Percentiles rank a stretch among this genome's conserved stretches.
These are phyloP conservation scores for Neonectria neomacrospora DNA, from an alignment of 2,329 filamentous ascomycete species.

Conservation along the genomic window DNA sequence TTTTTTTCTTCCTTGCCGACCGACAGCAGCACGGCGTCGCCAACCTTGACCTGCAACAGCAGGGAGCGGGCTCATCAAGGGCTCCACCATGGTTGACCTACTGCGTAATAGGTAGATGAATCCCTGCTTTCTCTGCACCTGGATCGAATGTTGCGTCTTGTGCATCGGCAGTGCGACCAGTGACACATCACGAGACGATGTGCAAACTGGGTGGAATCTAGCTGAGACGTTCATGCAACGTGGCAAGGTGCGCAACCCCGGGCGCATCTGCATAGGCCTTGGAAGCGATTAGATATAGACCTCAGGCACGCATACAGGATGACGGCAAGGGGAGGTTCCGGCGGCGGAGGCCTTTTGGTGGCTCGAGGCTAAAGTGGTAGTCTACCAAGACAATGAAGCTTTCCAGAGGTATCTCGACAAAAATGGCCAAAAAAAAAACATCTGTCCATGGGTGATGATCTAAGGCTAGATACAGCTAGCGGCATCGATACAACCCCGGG, in stretches of 20 bases:
- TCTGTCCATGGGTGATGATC: neutral
- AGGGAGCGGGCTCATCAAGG: neutral
- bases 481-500: conserved; percentile 3
- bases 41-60: neutral
- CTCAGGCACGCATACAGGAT: neutral
- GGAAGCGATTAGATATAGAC: neutral
- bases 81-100: neutral
- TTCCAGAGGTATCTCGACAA: neutral
- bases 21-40: neutral
- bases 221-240: conserved; percentile 36
- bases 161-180: conserved; percentile 29
- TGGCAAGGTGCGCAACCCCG: conserved; percentile 23
- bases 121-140: neutral
- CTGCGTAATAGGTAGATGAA: neutral
- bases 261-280: neutral
- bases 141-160: neutral
- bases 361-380: neutral
- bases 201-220: conserved; percentile 30
- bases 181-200: conserved; percentile 28
- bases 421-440: neutral
- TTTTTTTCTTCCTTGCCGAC: neutral
- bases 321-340: neutral
- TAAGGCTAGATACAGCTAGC: conserved; percentile 6
- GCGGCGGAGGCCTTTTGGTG: neutral
- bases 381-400: neutral